A percentile compares a stretch with the other conserved stretches of the same genome.
Evolutionary conservation across 257 asterid genomes (phyloP).

Genomic region (Dorcoceras hygrometricum): DNA sequence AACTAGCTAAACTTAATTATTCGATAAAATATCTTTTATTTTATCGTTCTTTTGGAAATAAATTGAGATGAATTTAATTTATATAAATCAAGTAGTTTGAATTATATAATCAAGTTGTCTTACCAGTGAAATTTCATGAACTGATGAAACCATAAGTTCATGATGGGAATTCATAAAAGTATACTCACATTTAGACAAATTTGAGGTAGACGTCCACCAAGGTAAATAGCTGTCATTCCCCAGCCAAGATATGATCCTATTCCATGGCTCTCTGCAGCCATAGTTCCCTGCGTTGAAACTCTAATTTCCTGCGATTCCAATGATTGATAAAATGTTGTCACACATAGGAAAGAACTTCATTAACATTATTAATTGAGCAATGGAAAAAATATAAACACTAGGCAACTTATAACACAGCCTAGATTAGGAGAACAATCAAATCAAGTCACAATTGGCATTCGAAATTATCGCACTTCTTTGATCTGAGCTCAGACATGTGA

Average conservation of each 20-base stretch:
- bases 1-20: not conserved
- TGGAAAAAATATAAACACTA: no score
- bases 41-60: no score
- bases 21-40: no score
- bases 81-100: no score
- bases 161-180: not conserved
- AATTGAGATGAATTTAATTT: no score
- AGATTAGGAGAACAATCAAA: not conserved
- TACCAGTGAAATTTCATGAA: not conserved
- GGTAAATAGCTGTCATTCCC: constrained; percentile 72
- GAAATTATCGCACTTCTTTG: not conserved
- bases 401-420: not conserved
- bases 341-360: not conserved
- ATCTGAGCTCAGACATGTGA: not conserved
- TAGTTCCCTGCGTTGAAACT: constrained; percentile 18
- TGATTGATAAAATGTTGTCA: not conserved
- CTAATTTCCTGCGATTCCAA: constrained; percentile 33
- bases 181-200: constrained; percentile 54
- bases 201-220: constrained; percentile 79
- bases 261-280: constrained; percentile 30
- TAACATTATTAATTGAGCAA: not conserved
- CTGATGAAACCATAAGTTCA: not conserved
- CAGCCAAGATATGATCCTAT: constrained; percentile 66
- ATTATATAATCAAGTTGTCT: not conserved
- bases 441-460: not conserved